Evolutionary conservation across 129 eudicot genomes (phyloP), one percentile per base, ranked within the genome.

Genomic region (Silybum marianum): DNA sequence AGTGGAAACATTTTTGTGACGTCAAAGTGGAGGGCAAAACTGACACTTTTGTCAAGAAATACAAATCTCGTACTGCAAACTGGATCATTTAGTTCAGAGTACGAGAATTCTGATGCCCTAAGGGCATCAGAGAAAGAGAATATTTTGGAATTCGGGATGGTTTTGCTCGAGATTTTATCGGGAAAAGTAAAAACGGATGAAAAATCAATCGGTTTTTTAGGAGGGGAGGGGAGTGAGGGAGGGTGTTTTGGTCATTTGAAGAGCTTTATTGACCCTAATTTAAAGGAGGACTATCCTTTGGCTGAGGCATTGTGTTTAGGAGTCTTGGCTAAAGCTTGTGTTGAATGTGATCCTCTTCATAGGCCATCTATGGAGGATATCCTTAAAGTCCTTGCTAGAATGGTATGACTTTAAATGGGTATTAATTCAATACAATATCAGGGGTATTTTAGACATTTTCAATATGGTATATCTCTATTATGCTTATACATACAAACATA

Each of bases 271-370:
- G 97, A 93, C 82, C 93, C 93, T 30, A 42, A 84, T 77, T 71
- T 93, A 78, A 93, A 79, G 54, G 95, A 87, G 22, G 95, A 90
- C 75, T 93, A 93, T 75, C 90, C 93, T 65, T 72, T 93, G 62
- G 95, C 97, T 8, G 97, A 93, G 88, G 97, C 97, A 23, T 83
- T 93, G 78, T 90, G 97, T 80, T 80, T 93, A 40, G 95, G 91
- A 26, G 97, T 93, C 58, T 86, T 93, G 84, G 97, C 95, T 58
- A 86, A 89, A 71, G 90, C 97, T 36, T 93, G 97, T 84, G 89
- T 90, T 19, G 97, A 90, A 75, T 83, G 86, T 77, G 91, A 93
- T 46, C 95, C 97, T 11, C 48, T 85, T 76, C 93, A 84, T 78
- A 88, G 97, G 78, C 95, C 97, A 69, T 88, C 93, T 2, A 84